Evolutionary conservation across 441 rosid species (phyloP).

Genomic region (Bocquillonia castaneifolia): DNA sequence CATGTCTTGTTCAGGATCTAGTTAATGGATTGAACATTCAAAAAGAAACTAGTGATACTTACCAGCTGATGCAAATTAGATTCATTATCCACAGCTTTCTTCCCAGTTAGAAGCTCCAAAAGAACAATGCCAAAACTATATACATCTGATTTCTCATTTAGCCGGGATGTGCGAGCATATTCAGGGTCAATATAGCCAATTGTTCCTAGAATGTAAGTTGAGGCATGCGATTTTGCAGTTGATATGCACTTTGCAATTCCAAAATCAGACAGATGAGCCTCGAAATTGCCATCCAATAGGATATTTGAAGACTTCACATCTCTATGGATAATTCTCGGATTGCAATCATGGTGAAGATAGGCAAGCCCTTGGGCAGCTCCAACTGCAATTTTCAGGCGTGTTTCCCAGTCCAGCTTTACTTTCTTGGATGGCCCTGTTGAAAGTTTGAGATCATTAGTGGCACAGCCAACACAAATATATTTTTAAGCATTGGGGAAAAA

Average conservation of each 20-base stretch:
- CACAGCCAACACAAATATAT: not conserved
- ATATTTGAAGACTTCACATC: slow-evolving; percentile 91
- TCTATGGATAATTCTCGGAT: slow-evolving; percentile 78
- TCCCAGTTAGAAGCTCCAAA: slow-evolving; percentile 88
- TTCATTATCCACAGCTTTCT: slow-evolving; percentile 87
- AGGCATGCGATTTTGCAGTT: slow-evolving; percentile 64
- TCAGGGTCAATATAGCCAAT: slow-evolving; percentile 96
- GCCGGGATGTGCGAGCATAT: slow-evolving; percentile 81
- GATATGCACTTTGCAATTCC: slow-evolving; percentile 87
- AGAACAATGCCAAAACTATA: slow-evolving; percentile 94
- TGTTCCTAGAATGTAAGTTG: slow-evolving; percentile 84
- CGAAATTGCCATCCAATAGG: slow-evolving; percentile 74
- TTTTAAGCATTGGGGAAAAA: not conserved
- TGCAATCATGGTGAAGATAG: slow-evolving; percentile 95
- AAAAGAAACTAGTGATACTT: not conserved
- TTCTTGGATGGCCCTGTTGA: slow-evolving; percentile 61
- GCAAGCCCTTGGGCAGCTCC: slow-evolving; percentile 97
- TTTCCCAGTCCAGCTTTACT: slow-evolving; percentile 90
- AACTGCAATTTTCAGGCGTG: slow-evolving; percentile 73
- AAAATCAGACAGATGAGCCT: slow-evolving; percentile 79
- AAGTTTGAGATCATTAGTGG: not conserved
- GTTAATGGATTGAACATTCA: not conserved
- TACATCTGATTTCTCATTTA: slow-evolving; percentile 86
- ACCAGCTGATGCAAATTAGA: slow-evolving; percentile 85
- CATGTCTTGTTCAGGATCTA: not conserved